Conservation (phyloP, 129 eudicot species). For the Flaveria brownii region DNA sequence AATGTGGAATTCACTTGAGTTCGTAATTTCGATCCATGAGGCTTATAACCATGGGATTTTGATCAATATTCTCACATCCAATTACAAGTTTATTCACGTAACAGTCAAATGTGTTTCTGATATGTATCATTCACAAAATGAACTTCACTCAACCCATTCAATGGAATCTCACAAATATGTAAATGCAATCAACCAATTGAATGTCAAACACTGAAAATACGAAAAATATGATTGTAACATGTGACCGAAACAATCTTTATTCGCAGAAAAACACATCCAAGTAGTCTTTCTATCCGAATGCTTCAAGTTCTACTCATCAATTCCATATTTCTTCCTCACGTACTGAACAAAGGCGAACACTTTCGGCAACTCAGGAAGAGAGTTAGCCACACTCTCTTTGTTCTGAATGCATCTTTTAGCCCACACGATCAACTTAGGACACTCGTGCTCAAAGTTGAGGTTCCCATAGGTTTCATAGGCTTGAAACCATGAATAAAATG, state of each 20-base stretch:
- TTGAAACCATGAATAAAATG: constrained; percentile 49
- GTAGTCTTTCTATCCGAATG: not conserved
- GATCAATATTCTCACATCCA: too few species aligned
- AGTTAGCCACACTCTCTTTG: constrained; percentile 40
- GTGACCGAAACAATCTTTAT: not conserved
- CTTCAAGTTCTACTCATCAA: constrained; percentile 20
- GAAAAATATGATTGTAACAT: not conserved
- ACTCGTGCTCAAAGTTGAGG: constrained; percentile 38
- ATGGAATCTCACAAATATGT: not conserved
- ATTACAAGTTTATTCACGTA: too few species aligned
- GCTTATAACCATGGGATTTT: too few species aligned
- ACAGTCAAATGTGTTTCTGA: not conserved
- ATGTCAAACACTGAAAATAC: not conserved
- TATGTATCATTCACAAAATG: not conserved
- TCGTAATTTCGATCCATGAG: too few species aligned
- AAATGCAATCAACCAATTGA: not conserved
- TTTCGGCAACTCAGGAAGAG: constrained; percentile 35
- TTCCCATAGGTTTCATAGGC: constrained; percentile 43
- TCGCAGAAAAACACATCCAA: not conserved
- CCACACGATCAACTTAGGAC: constrained; percentile 48
- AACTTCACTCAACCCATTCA: not conserved
- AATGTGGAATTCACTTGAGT: too few species aligned
- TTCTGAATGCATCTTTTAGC: constrained; percentile 48
- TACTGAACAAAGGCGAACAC: constrained; percentile 29
- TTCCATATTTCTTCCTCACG: constrained; percentile 28